Evolutionary conservation across 352 stramenopile species (phyloP), one percentile per base, ranked within the genome.

Genomic region (Phytophthora multivora): DNA sequence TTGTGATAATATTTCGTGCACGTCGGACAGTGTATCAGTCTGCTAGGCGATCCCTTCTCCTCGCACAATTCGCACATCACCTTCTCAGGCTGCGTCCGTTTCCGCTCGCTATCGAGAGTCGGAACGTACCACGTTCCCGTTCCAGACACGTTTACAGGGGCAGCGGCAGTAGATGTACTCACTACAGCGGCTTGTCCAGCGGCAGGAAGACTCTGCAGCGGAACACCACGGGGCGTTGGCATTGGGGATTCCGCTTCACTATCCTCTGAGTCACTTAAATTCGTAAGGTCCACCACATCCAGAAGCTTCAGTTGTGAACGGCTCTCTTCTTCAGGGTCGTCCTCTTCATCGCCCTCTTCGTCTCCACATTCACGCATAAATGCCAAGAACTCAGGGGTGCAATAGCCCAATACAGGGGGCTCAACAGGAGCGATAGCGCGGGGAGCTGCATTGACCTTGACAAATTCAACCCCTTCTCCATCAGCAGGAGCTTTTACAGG

Each of bases 1-100:
- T 74, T 86, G 63, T 93, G 85, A 49, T 89, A 91, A 51, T 88
- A 92, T 48, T 85, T 84, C 2, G 48, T 70, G 55, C 83, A 92
- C 2, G 64, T 73, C 4, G 48, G 39, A 12, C 83, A 92, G 15
- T 68, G 66, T 11, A 77, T 63, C 39, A 90, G 58, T 12, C 51
- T 69, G 23, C 59, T 71, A 25, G 74, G 63, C 45, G 68, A 67
- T 5, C 51, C 62, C 9, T 62, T 82, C 47, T 82, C 74, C 38
- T 86, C 80, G 28, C 83, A 91, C 25, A 91, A 33, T 41, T 84
- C 73, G 41, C 83, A 91, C 31, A 68, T 57, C 5, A 67, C 67
- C 47, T 70, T 79, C 45, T 81, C 72, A 52, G 75, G 68, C n/a
- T 71, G 63, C n/a, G 47, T 59, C 3, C 56, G 56, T 52, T 66